These are phyloP conservation scores for Elongisporangium undulatum DNA, from an alignment of 352 stramenopile species.

Conservation along the genomic window DNA sequence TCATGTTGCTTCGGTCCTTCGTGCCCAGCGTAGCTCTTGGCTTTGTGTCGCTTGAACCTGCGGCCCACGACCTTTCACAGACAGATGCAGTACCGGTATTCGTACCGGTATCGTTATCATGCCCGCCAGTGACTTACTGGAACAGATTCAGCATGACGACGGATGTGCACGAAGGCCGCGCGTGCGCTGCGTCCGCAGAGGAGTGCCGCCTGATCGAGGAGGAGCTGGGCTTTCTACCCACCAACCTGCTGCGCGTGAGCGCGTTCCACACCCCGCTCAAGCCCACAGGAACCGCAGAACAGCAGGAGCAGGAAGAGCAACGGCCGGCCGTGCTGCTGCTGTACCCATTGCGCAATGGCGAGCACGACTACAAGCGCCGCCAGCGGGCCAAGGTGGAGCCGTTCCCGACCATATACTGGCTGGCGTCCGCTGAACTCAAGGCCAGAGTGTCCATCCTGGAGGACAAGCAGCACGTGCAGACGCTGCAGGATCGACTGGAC, in stretches of 20 bases:
- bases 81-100: not conserved
- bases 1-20: conserved; percentile 29
- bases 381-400: conserved; percentile 50
- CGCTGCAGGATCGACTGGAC: conserved; percentile 35
- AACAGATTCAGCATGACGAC: not conserved
- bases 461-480: conserved; percentile 39
- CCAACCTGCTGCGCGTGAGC: conserved; percentile 41
- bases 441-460: conserved; percentile 49
- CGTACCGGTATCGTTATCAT: not conserved
- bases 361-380: conserved; percentile 56
- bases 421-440: conserved; percentile 39
- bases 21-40: conserved; percentile 45
- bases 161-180: conserved; percentile 26
- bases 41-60: conserved; percentile 29
- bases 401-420: conserved; percentile 70
- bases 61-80: conserved; percentile 4
- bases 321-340: conserved; percentile 41
- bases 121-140: not conserved
- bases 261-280: conserved; percentile 16
- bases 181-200: conserved; percentile 24
- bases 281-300: conserved; percentile 3
- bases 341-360: conserved; percentile 50
- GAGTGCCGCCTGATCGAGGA: conserved; percentile 28
- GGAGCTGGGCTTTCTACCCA: conserved; percentile 49
- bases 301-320: not conserved